Evolutionary conservation across 2,329 filamentous ascomycete species (phyloP), one percentile per base, ranked within the genome.

Genomic region (Ophidiomyces ophidiicola): DNA sequence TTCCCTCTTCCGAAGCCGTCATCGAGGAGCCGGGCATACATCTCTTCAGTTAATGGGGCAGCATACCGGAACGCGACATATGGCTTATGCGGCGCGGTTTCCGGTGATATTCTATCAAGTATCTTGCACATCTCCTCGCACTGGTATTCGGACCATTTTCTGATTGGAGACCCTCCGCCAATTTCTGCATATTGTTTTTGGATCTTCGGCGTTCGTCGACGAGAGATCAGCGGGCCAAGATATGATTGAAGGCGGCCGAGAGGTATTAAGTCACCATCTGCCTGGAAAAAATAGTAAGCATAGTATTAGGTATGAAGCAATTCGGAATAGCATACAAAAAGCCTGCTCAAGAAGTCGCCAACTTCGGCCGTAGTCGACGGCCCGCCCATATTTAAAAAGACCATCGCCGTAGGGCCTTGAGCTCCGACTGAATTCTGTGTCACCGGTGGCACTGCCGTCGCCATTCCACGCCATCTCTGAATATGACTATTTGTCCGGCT

Each of bases 351-450:
- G 56, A 96, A 98, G 61, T 80, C 77, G 51, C 80, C 79, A 24
- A 98, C 90, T 66, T 98, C 86, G 49, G 79, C 75, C 3, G 80
- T 82, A 3, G 82, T 94, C 1, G 84, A 82, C 2, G 90, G 90
- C 0, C 90, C 90, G 44, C 90, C 90, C 90, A 98, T 98, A 64
- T 98, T 98, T 66, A 98, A 76, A 56, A 98, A 94, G 10, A 98
- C 90, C 77, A 98, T 96, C 30, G 90, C 90, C 3, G 90, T 98
- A 5, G 87, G 86, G 0, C 88, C 88, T 55, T 83, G 73, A 2
- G 72, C 70, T 34, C 71, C 74, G 1, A 74, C 74, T 5, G 73
- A 69, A 70, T 85, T 72, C 59, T 92, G 84, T 0, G 82, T 87
- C 15, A 90, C 84, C 5, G 84, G 82, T 7, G 82, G 81, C 3